Percentiles rank a stretch among this genome's conserved stretches.
Evolutionary conservation across 306 rosid genomes (phyloP).

Genomic region (Canavalia gladiata): DNA sequence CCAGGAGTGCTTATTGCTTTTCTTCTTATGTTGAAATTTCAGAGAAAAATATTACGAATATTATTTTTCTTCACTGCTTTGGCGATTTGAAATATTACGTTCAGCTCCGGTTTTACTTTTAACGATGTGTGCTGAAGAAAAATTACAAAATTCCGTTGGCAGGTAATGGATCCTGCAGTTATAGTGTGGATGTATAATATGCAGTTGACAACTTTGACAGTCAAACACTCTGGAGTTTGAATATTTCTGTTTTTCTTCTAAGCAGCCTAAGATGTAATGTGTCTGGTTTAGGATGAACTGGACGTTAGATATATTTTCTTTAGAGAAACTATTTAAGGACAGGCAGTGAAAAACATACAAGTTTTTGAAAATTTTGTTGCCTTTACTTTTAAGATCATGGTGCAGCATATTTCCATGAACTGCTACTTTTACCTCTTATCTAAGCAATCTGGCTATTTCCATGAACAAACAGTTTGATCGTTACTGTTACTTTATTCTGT

Average conservation of each 20-base stretch:
- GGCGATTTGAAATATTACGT: not conserved
- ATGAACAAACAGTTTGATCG: not conserved
- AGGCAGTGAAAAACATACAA: not conserved
- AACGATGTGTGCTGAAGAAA: not conserved
- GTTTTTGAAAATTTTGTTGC: not conserved
- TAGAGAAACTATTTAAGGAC: not conserved
- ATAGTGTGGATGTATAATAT: too few relatives aligned
- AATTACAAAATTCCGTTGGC: constrained; percentile 7
- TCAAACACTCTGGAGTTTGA: constrained; percentile 8
- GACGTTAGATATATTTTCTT: not conserved
- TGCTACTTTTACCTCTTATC: not conserved
- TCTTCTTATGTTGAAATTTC: constrained; percentile 15
- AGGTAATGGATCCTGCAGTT: constrained; percentile 19
- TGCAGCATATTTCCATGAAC: not conserved
- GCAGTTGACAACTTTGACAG: constrained; percentile 11
- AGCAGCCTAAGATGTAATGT: constrained; percentile 9
- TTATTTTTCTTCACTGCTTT: constrained; percentile 18
- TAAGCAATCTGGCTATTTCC: too few relatives aligned
- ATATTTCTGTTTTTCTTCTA: not conserved
- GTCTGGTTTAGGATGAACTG: constrained; percentile 1
- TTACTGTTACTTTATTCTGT: not conserved
- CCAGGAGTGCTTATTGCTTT: not conserved
- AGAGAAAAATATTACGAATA: not conserved
- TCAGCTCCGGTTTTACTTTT: constrained; percentile 8
- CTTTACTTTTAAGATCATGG: not conserved